These are phyloP conservation scores for Vitis hybrid DNA, from an alignment of 177 flowering plant genomes.

Conservation along the genomic window DNA sequence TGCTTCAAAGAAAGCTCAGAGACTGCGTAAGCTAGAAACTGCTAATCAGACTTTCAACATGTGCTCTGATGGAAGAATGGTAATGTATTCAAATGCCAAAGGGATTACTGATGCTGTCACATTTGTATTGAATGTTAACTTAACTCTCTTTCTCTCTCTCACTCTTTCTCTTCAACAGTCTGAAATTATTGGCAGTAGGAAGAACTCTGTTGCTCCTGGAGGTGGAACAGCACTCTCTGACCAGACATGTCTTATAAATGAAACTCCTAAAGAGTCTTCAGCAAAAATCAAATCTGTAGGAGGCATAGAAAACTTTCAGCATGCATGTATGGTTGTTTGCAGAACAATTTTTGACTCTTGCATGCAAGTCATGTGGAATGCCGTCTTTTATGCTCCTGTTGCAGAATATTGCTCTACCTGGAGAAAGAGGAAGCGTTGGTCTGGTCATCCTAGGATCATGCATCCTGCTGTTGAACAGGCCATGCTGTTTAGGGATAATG, in stretches of 20 bases:
- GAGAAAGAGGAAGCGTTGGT: conserved; percentile 75
- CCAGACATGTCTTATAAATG: not conserved
- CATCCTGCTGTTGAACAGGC: conserved; percentile 13
- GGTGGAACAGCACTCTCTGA: conserved; percentile 20
- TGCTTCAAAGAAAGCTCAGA: conserved; percentile 52
- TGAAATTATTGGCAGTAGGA: conserved; percentile 16
- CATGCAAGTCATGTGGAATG: conserved; percentile 84
- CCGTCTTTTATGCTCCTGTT: conserved; percentile 70
- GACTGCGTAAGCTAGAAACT: conserved; percentile 36
- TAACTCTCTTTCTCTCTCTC: too few relatives aligned
- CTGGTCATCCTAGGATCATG: conserved; percentile 16
- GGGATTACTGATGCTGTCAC: conserved; percentile 8
- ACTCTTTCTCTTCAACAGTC: conserved; percentile 30
- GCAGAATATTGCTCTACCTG: conserved; percentile 54
- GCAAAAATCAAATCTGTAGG: conserved; percentile 49
- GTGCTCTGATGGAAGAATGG: conserved; percentile 28
- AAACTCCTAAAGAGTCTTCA: conserved; percentile 12
- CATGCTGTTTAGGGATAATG: conserved; percentile 3
- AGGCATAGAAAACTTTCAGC: conserved; percentile 48
- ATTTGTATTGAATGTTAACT: not conserved
- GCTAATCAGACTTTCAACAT: conserved; percentile 23
- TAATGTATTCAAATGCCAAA: conserved; percentile 10
- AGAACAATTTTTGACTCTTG: conserved; percentile 55
- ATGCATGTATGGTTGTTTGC: conserved; percentile 32
- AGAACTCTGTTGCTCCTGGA: conserved; percentile 14